These are phyloP conservation scores for Cladophialophora exuberans DNA, from an alignment of 2,329 filamentous ascomycete genomes.

Conservation along the genomic window DNA sequence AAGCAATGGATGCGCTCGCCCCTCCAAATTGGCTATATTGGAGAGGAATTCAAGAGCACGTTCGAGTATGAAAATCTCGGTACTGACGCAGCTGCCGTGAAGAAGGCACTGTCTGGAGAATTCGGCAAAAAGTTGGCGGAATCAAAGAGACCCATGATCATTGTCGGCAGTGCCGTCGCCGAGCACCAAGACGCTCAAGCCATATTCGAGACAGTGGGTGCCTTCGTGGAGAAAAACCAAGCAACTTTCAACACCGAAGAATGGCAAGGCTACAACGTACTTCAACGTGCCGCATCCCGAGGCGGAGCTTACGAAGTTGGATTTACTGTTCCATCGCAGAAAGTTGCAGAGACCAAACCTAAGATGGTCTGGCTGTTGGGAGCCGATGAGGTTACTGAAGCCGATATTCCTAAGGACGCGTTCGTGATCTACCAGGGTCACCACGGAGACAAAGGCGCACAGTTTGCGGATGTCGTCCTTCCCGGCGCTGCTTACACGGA, in stretches of 20 bases:
- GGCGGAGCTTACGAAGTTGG: slow-evolving; percentile 94
- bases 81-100: slow-evolving; percentile 74
- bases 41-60: slow-evolving; percentile 88
- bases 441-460: slow-evolving; percentile 90
- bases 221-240: slow-evolving; percentile 92
- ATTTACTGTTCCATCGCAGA: slow-evolving; percentile 81
- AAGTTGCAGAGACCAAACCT: slow-evolving; percentile 80
- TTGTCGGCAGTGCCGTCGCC: slow-evolving; percentile 87
- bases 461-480: slow-evolving; percentile 90
- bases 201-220: slow-evolving; percentile 87
- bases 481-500: slow-evolving; percentile 96
- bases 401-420: slow-evolving; percentile 90
- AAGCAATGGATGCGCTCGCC: slow-evolving; percentile 98
- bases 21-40: slow-evolving; percentile 87
- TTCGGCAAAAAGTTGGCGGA: slow-evolving; percentile 91
- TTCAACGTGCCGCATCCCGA: slow-evolving; percentile 90
- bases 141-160: slow-evolving; percentile 93
- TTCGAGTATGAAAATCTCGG: slow-evolving; percentile 95
- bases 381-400: slow-evolving; percentile 83
- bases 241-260: slow-evolving; percentile 83
- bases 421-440: slow-evolving; percentile 98
- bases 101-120: slow-evolving; percentile 78
- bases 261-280: slow-evolving; percentile 97
- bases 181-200: slow-evolving; percentile 91
- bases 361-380: slow-evolving; percentile 98